Evolutionary conservation across 257 asterid genomes (phyloP), one percentile per base, ranked within the genome.

Genomic region (Lycium ferocissimum): DNA sequence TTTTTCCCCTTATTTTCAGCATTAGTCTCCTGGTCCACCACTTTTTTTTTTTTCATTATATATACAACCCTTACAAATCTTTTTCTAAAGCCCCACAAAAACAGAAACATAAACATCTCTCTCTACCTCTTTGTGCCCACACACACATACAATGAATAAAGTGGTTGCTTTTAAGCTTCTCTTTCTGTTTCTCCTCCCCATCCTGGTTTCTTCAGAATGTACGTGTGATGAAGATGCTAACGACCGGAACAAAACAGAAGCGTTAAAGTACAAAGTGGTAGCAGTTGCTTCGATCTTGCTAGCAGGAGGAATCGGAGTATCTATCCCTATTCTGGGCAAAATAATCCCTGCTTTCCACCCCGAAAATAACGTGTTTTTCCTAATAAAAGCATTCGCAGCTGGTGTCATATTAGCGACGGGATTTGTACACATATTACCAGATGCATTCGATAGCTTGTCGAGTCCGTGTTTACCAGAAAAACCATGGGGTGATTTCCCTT

Each of bases 381-480:
- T 90, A 14, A 79, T 88, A 5, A 90, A 90, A 35, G 89, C 89
- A 9, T 90, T 90, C 1, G 92, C 91, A 0, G 89, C 92, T 2
- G 91, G 92, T 6, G 78, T 70, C 14, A 90, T 90, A 67, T 43
- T 91, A 26, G 84, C 91, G 9, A 91, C 95, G 13, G 94, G 93
- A 1, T 66, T 85, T 20, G 13, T 80, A 20, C 85, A 81, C 8
- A 51, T 80, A 37, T 57, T 85, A 0, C 85, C 87, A 5, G 85
- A 85, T 9, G 87, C 87, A 51, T 85, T 85, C 2, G 76, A 65
- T 20, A 69, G 73, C 14, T 72, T 85, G 13, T 56, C 73, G 11
- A 54, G 75, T 5, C 85, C 87, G 2, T 85, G 87, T 51, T 72
- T 85, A 49, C 56, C 26, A n/a, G 82, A 71, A 9, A 67, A 80